Evolutionary conservation across 2,329 filamentous ascomycete genomes (phyloP), one percentile per base, ranked within the genome.

Genomic region (Cercospora citrullina): DNA sequence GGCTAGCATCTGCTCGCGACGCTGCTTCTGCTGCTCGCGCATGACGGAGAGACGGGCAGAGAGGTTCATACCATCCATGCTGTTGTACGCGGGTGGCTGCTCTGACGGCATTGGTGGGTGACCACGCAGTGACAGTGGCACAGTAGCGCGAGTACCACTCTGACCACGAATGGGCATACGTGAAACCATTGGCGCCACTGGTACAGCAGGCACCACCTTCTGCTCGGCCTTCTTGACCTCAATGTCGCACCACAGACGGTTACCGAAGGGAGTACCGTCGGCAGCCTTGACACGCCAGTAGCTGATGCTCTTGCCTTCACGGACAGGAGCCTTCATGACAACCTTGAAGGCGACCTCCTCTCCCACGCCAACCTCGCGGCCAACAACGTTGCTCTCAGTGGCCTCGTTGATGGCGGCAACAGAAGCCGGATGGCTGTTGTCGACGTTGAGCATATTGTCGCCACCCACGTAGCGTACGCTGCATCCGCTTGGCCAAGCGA

Each of bases 161-260:
- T 57, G 36, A 26, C 36, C 36, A n/a, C 63, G 55, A 23, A 65
- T 48, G 30, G 55, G 55, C 65, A 60, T 69, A 69, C 53, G 68
- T 45, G 31, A 63, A 48, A 61, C 57, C 26, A 63, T 58, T 66
- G 55, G 42, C 28, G 42, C 59, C 36, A 51, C 31, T 16, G 31
- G 62, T 26, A 53, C 21, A 36, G n/a, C 16, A 45, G 62, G 51
- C 28, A 64, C 53, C 21, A 58, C 62, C 21, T 39, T 57, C 63
- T 69, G 66, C 59, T 72, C 68, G 36, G 69, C 68, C 69, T 72
- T 67, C 71, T 74, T 74, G 66, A 97, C 92, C 61, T 88, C 87
- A 71, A 99, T 88, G 72, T 98, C 93, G 77, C 94, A 97, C 94
- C 94, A 99, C 59, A 99, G 85, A 76, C 93, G 91, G 82, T 97